A percentile compares a stretch with the other conserved stretches of the same genome.
Conservation (phyloP, 768 basidiomycete species). For the Lentinus tigrinus region DNA sequence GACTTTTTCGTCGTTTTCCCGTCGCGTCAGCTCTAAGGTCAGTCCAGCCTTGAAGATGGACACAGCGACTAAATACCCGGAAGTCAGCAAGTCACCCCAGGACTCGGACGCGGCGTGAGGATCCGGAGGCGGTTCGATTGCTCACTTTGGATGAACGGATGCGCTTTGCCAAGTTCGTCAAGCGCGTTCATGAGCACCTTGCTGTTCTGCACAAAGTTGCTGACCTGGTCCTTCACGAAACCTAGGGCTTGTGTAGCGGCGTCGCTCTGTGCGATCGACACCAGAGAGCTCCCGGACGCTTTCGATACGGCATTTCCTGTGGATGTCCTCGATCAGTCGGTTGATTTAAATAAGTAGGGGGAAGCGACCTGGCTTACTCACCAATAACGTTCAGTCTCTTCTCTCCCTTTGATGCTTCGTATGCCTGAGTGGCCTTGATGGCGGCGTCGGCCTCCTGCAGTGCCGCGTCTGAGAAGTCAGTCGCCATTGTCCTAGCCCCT, state of each 20-base stretch:
- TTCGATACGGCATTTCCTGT: background rate
- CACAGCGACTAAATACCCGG: slow-evolving; percentile 39
- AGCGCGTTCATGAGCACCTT: slow-evolving; percentile 22
- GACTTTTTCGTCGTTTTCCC: slow-evolving; percentile 52
- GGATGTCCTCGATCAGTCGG: background rate
- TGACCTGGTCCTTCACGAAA: slow-evolving; percentile 4
- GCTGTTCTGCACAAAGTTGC: slow-evolving; percentile 11
- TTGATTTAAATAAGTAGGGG: no score
- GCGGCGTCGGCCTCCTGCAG: background rate
- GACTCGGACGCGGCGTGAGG: background rate
- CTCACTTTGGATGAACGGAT: slow-evolving; percentile 28
- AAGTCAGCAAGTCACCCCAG: background rate
- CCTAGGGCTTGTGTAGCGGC: background rate
- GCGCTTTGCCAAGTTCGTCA: slow-evolving; percentile 27
- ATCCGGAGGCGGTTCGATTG: no score
- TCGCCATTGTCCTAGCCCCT: background rate
- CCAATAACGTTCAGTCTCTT: background rate
- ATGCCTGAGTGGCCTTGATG: background rate
- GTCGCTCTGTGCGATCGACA: background rate
- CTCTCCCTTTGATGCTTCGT: background rate
- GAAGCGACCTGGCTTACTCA: no score
- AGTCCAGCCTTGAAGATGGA: slow-evolving; percentile 49
- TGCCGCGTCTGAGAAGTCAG: background rate
- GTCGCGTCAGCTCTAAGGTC: slow-evolving; percentile 44
- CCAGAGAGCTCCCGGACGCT: background rate